Evolutionary conservation across 345 rosid genomes (phyloP), one percentile per base, ranked within the genome.

Genomic region (Acer yangbiense): DNA sequence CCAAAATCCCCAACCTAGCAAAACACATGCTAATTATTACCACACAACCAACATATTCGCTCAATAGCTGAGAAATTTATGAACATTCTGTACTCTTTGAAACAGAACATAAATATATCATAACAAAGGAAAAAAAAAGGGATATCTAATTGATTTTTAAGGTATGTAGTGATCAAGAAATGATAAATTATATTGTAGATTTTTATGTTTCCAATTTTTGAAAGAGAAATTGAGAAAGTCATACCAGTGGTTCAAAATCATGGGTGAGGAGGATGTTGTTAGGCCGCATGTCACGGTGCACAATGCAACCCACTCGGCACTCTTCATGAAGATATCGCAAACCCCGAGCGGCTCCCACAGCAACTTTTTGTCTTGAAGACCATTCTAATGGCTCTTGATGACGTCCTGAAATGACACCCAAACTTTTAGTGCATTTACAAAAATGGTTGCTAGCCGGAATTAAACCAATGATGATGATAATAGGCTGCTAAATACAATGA

Each of bases 261-360:
- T 97, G 99, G 74, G 99, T 97, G 69, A 97, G 86, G 61, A 97
- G 99, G 69, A 97, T 94, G 83, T 97, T 97, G 88, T 97, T 97
- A 39, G 99, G 99, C 48, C 98, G 92, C 99, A 97, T 93, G 83
- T 97, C 99, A 65, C 99, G 93, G 80, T 97, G 99, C 83, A 97
- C 99, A 79, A 97, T 97, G 82, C 99, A 94, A 57, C 99, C 99
- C 77, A 94, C 99, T 90, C 99, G 90, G 89, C 99, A 97, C 77
- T 97, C 99, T 90, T 97, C 99, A 64, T 97, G 99, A 79, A 97
- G 98, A 88, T 97, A 97, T 69, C 98, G 90, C 76, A 97, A 90
- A 48, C 99, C 99, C 81, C 98, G 87, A 79, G 99, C 99, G 73
- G 98, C 98, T 76, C 99, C 99, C 23, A 93, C 93, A 20, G 98